A percentile compares a stretch with the other conserved stretches of the same genome.
Evolutionary conservation across 306 rosid species (phyloP).

Genomic region (Calophaca sinica): DNA sequence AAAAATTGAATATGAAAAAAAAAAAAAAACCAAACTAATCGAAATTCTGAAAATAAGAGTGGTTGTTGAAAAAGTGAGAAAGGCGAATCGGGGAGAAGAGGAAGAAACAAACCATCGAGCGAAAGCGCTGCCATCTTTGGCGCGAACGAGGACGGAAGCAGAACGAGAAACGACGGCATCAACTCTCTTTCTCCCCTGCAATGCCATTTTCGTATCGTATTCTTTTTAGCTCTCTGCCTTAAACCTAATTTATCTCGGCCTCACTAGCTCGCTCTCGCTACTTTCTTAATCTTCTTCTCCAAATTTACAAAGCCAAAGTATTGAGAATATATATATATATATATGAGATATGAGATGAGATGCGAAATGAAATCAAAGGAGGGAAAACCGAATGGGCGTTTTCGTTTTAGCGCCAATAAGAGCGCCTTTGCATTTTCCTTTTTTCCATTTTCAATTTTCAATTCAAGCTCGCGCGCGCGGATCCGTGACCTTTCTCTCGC

Average conservation of each 20-base stretch:
- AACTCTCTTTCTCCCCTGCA: slow-evolving; percentile 72
- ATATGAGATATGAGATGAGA: slow-evolving; percentile 24
- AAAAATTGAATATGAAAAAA: too few species aligned
- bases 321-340: neutral
- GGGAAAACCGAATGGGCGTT: slow-evolving; percentile 20
- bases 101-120: slow-evolving; percentile 65
- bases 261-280: neutral
- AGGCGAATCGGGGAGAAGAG: neutral
- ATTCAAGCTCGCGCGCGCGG: slow-evolving; percentile 5
- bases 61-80: neutral
- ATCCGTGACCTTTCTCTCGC: neutral
- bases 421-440: slow-evolving; percentile 24
- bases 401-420: slow-evolving; percentile 37
- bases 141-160: slow-evolving; percentile 64
- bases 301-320: neutral
- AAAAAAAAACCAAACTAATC: neutral
- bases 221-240: neutral
- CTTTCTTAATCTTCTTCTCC: too few species aligned
- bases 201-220: slow-evolving; percentile 29
- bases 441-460: neutral
- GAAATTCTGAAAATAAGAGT: neutral
- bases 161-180: slow-evolving; percentile 65
- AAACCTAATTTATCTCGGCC: neutral
- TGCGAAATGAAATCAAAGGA: slow-evolving; percentile 5
- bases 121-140: slow-evolving; percentile 87